These are phyloP conservation scores for Colletotrichum spaethianum DNA, from an alignment of 2,329 filamentous ascomycete genomes.

Conservation along the genomic window DNA sequence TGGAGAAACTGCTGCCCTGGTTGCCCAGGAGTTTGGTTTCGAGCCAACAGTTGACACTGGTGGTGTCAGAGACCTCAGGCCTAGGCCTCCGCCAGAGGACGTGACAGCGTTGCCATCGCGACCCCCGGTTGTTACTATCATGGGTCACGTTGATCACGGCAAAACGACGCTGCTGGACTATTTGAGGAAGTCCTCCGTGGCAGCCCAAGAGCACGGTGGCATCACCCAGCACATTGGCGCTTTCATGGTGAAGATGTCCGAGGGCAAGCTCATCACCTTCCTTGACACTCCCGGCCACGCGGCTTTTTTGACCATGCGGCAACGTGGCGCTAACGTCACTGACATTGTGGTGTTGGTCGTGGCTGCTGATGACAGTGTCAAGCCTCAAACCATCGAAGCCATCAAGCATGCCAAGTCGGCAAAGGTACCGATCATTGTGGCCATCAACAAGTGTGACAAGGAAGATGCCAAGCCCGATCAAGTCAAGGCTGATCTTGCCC, in stretches of 20 bases:
- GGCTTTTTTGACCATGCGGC: slow-evolving; percentile 95
- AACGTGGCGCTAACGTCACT: slow-evolving; percentile 94
- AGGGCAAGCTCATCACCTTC: slow-evolving; percentile 93
- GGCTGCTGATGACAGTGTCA: slow-evolving; percentile 96
- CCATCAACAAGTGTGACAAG: slow-evolving; percentile 98
- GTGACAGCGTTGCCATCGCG: slow-evolving; percentile 77
- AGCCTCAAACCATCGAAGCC: slow-evolving; percentile 95
- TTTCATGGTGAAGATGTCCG: slow-evolving; percentile 90
- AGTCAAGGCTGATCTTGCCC: slow-evolving; percentile 89
- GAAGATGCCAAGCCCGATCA: slow-evolving; percentile 83
- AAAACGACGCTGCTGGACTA: slow-evolving; percentile 98
- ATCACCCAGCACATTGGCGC: slow-evolving; percentile 99
- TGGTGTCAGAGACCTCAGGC: slow-evolving; percentile 78
- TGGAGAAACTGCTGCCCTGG: slow-evolving; percentile 88
- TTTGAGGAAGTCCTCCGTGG: slow-evolving; percentile 92
- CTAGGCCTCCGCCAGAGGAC: slow-evolving; percentile 79
- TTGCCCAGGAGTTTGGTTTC: slow-evolving; percentile 93
- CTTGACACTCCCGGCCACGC: slow-evolving; percentile 97
- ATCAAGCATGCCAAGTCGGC: slow-evolving; percentile 92
- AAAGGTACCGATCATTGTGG: slow-evolving; percentile 95
- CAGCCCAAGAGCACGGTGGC: slow-evolving; percentile 91
- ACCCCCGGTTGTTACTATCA: slow-evolving; percentile 97
- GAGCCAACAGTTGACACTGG: slow-evolving; percentile 83
- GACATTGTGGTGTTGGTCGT: slow-evolving; percentile 98
- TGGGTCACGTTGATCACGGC: slow-evolving; percentile 99